Evolutionary conservation across 2,329 filamentous ascomycete species (phyloP).

Genomic region (Microcera coccophila): DNA sequence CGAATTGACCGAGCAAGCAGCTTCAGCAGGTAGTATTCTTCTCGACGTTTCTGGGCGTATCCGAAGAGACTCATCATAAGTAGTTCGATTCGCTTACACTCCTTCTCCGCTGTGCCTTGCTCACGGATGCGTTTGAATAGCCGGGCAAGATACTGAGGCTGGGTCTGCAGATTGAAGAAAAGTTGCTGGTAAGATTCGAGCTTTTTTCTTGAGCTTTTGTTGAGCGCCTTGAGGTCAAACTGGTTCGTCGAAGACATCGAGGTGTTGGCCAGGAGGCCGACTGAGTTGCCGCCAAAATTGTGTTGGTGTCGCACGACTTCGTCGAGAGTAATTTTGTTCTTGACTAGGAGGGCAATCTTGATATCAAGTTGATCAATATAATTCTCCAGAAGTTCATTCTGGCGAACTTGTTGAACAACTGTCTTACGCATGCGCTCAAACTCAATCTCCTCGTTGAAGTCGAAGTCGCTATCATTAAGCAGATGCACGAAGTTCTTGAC

Average conservation of each 20-base stretch:
- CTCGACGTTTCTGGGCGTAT: constrained; percentile 91
- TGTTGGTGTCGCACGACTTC: constrained; percentile 96
- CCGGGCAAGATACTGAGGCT: constrained; percentile 87
- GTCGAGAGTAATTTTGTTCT: constrained; percentile 98
- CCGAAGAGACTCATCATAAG: constrained; percentile 96
- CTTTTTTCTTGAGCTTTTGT: constrained; percentile 94
- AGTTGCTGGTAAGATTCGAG: constrained; percentile 95
- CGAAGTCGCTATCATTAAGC: constrained; percentile 96
- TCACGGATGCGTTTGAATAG: constrained; percentile 83
- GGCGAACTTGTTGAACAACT: constrained; percentile 92
- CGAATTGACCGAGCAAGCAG: constrained; percentile 76
- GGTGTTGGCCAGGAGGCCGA: constrained; percentile 80
- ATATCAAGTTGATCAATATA: constrained; percentile 98
- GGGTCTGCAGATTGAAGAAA: constrained; percentile 95
- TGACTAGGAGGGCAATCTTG: constrained; percentile 95
- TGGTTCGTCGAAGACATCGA: constrained; percentile 85
- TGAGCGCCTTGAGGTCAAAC: constrained; percentile 93
- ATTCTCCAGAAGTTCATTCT: constrained; percentile 95
- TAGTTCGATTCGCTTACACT: constrained; percentile 87
- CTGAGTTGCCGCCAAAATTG: constrained; percentile 87
- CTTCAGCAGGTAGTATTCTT: constrained; percentile 95
- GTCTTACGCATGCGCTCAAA: constrained; percentile 93
- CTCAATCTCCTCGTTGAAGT: constrained; percentile 98
- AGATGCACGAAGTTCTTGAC: constrained; percentile 98
- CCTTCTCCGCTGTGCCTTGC: constrained; percentile 81